Conservation (phyloP, 140 eudicot species). For the Oenanthe javanica region DNA sequence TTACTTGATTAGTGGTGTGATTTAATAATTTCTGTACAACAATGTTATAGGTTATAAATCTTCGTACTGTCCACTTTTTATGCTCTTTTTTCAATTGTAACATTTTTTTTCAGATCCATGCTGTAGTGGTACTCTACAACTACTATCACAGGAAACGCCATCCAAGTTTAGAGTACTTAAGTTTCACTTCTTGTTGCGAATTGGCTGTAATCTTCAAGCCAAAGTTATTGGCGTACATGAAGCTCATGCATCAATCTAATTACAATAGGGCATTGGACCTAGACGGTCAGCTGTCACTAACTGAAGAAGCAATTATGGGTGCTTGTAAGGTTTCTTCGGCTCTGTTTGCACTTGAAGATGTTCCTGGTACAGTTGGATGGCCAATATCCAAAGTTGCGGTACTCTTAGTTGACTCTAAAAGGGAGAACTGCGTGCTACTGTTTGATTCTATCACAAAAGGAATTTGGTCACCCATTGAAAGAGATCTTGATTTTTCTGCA, state of each 20-base stretch:
- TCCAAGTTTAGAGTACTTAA: conserved; percentile 26
- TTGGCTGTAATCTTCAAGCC: conserved; percentile 38
- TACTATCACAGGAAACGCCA: conserved; percentile 44
- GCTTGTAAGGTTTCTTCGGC: conserved; percentile 39
- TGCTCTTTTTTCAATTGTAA: neutral
- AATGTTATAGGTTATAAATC: no score
- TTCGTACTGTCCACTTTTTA: neutral
- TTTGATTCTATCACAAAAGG: conserved; percentile 34
- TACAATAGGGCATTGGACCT: conserved; percentile 13
- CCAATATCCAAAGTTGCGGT: conserved; percentile 42
- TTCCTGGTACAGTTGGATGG: conserved; percentile 23
- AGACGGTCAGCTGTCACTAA: conserved; percentile 30
- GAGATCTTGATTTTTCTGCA: conserved; percentile 13
- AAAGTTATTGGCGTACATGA: conserved; percentile 31
- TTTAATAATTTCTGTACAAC: no score
- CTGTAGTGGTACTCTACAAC: conserved; percentile 52
- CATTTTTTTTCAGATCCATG: conserved; percentile 34
- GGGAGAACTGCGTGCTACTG: conserved; percentile 36
- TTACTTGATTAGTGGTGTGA: no score
- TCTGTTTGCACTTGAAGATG: conserved; percentile 31
- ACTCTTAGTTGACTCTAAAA: conserved; percentile 33
- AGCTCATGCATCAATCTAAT: conserved; percentile 16
- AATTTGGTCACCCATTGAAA: conserved; percentile 48
- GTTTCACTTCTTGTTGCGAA: conserved; percentile 34
- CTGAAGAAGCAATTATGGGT: conserved; percentile 37